Evolutionary conservation across 1,284 basidiomycete species (phyloP).

Genomic region (Laetiporus sulphureus): DNA sequence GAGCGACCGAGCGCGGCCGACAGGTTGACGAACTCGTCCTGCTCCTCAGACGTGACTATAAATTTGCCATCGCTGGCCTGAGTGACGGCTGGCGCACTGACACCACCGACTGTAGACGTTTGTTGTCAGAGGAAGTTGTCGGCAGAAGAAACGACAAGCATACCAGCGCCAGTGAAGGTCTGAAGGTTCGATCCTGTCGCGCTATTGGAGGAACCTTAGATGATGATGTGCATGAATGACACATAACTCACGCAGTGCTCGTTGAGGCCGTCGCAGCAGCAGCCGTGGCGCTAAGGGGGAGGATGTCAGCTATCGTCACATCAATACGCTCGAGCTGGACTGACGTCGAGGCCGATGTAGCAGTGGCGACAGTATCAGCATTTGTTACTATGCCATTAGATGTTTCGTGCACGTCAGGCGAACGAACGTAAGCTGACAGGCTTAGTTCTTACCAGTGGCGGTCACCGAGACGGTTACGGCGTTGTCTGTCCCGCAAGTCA

Average conservation of each 20-base stretch:
- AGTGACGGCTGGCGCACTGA: constrained; percentile 39
- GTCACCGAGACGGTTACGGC: constrained; percentile 7
- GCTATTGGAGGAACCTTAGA: neutral
- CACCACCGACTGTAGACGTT: constrained; percentile 30
- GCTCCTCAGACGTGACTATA: constrained; percentile 32
- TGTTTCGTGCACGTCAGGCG: no score
- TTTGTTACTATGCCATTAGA: no score
- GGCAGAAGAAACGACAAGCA: neutral
- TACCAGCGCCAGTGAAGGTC: constrained; percentile 43
- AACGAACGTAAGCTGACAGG: no score
- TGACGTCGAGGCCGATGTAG: constrained; percentile 16
- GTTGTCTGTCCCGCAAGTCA: constrained; percentile 10
- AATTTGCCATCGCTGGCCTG: constrained; percentile 42
- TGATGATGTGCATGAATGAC: no score
- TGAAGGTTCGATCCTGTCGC: constrained; percentile 40
- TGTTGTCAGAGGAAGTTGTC: neutral
- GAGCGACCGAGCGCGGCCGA: constrained; percentile 47
- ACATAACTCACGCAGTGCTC: neutral
- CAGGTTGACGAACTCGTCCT: constrained; percentile 44
- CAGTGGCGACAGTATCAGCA: constrained; percentile 12
- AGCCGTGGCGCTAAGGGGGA: neutral
- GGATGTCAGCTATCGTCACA: neutral
- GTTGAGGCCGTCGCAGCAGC: neutral
- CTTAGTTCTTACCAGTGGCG: no score
- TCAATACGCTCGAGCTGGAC: constrained; percentile 9